Base-by-base conservation (phyloP, 148 eudicot species). In the Rhododendron simsii region DNA sequence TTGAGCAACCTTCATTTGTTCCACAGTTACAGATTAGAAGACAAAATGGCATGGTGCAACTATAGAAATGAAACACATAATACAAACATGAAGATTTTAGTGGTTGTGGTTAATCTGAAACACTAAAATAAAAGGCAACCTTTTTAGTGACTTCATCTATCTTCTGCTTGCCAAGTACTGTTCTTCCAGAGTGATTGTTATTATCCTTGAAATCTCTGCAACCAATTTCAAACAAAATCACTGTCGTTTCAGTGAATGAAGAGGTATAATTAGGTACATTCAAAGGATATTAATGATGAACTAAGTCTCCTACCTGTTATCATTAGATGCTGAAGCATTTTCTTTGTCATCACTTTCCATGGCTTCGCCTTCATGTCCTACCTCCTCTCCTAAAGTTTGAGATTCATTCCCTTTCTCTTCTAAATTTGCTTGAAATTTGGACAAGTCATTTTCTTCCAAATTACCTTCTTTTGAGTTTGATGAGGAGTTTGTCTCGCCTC, bases 261-360 rank as follows among this genome's bases (percentile, higher is more conserved):
- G 21, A 4, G 0, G 39, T 55, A 78, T 16, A 13, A 41, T 16
- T 63, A 33, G 37, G 30, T 39, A 48, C 21, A 35, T 4, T 11
- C 6, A n/a, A 14, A 79, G 23, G 50, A 53, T 11, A 26, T 67
- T 4, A 30, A 47, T 39, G 45, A 77, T 61, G 80, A 23, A 67
- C 45, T 81, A 7, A 41, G 30, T 39, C 28, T 48, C 89, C 26
- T 21, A 94, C 98, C 98, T 95, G 89, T 90, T 93, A 47, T 61
- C 73, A 83, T 92, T 84, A 81, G 90, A 85, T 69, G 90, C 91
- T 26, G 73, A 50, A 67, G 84, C 91, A 89, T 95, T 93, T 91
- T 96, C 96, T 89, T 94, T 96, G 87, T 91, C 93, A 78, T 91
- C 92, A 45, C 79, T 78, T 45, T 91, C 89, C 80, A 65, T 39